Evolutionary conservation across 2,329 filamentous ascomycete species (phyloP), one percentile per base, ranked within the genome.

Genomic region (Intubia oerlemansii): DNA sequence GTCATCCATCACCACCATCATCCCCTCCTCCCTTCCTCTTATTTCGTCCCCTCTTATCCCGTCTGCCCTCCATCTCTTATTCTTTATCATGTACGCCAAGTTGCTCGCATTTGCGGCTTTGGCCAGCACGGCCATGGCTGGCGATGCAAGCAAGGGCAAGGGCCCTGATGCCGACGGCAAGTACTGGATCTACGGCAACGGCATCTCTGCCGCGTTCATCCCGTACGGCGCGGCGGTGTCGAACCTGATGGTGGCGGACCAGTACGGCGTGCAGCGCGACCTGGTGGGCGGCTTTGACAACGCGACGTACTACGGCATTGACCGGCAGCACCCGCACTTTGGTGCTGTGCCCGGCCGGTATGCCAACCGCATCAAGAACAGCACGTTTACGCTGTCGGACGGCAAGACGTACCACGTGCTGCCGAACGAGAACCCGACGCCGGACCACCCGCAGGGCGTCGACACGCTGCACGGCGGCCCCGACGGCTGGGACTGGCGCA

Each of bases 361-460:
- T 45, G 77, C 77, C 33, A 84, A 84, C 48, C 70, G 77, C 38
- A 82, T 82, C 56, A 69, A 67, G 57, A 81, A 82, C 55, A 71
- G 66, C 47, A 72, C 62, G 5, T 80, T 80, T 42, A 58, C 53
- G 34, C 66, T 80, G 32, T 73, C 78, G 38, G 72, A 69, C 17
- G 28, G 22, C 18, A 10, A 24, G 14, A 52, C 47, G 4, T 78
- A 66, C 47, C 48, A 71, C 34, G 51, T 76, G 31, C 41, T 52
- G 21, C 53, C 70, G 27, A 80, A 80, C 46, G 73, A 74, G 46
- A 62, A 73, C 41, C 57, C 60, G 2, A 62, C 57, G 1, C 30
- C 48, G 3, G 53, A 47, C 5, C 41, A 55, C 20, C 64, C 65
- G 0, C 39, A 58, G 0, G 68, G 68, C 6, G 49, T 62, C 11